Conservation (phyloP, 129 eudicot species). For the Helichrysum umbraculigerum region DNA sequence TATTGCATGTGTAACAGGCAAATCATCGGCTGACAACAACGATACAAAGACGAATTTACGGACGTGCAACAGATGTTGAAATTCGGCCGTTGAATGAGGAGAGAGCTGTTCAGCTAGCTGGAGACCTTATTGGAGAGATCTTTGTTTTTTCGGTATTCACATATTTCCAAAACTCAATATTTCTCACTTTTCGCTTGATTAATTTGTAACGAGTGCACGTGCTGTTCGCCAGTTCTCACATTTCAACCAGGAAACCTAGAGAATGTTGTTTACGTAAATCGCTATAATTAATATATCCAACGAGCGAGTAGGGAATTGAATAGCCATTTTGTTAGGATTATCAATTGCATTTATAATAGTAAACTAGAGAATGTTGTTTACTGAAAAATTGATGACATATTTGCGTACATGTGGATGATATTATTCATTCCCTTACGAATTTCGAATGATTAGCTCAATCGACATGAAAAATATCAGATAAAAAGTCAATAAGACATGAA, state of each 20-base stretch:
- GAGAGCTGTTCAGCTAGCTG: slow-evolving; percentile 94
- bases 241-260: background rate
- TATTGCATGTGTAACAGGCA: slow-evolving; percentile 41
- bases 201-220: background rate
- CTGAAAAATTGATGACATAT: background rate
- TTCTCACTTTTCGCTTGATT: background rate
- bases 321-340: background rate
- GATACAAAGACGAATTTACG: slow-evolving; percentile 80
- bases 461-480: too few relatives aligned
- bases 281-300: background rate
- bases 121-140: slow-evolving; percentile 82
- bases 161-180: background rate
- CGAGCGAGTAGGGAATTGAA: background rate
- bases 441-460: too few relatives aligned
- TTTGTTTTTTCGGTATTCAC: slow-evolving; percentile 77
- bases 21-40: slow-evolving; percentile 85
- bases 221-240: background rate
- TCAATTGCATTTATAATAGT: background rate
- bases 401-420: background rate
- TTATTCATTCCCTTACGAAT: too few relatives aligned
- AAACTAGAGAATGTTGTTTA: background rate
- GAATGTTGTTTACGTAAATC: background rate
- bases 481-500: too few relatives aligned
- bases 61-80: slow-evolving; percentile 79
- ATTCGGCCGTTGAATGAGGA: slow-evolving; percentile 94